Evolutionary conservation across 1,284 basidiomycete genomes (phyloP).

Genomic region (Malassezia brasiliensis): DNA sequence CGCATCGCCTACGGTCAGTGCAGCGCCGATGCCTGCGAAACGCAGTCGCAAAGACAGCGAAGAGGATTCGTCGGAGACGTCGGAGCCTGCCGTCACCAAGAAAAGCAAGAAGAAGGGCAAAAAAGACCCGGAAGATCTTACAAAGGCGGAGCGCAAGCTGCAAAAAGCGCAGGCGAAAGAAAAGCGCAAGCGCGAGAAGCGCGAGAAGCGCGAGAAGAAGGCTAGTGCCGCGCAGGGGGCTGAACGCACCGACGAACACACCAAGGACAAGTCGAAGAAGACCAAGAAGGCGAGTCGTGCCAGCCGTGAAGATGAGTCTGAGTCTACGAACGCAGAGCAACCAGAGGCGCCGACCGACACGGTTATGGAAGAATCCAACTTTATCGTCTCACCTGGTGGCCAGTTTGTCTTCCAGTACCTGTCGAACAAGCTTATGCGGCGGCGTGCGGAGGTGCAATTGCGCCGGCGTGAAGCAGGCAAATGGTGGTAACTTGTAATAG

Average conservation of each 20-base stretch:
- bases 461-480: constrained; percentile 30
- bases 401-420: constrained; percentile 39
- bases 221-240: no score
- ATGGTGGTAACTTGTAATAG: constrained; percentile 28
- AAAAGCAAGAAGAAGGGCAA: constrained; percentile 3
- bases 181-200: constrained; percentile 5
- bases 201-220: not conserved
- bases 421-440: constrained; percentile 31
- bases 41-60: not conserved
- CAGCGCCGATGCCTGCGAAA: not conserved
- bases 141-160: not conserved
- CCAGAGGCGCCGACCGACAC: no score
- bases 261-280: constrained; percentile 5
- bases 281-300: not conserved
- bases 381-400: constrained; percentile 25
- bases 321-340: no score
- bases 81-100: not conserved
- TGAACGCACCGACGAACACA: no score
- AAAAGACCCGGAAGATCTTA: not conserved
- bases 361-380: not conserved
- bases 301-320: not conserved
- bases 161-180: constrained; percentile 8
- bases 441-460: constrained; percentile 29
- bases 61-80: not conserved
- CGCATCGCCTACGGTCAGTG: not conserved